phyloP scores from a whole-genome alignment of 352 stramenopile species.

The Elongisporangium anandrum region DNA sequence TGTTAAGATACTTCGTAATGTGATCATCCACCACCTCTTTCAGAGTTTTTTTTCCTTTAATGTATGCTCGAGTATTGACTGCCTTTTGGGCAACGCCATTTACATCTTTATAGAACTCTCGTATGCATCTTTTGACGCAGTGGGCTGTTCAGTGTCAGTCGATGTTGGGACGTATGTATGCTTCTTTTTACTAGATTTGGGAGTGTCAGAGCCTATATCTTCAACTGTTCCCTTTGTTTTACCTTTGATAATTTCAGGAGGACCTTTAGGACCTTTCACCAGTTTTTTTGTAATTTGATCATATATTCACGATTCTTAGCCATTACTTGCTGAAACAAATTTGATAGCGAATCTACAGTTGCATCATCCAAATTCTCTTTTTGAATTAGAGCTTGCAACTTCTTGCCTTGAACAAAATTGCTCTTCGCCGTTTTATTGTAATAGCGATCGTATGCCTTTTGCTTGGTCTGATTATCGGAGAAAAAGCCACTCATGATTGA shows the following conservation, averaged over 20 bases:
- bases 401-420: constrained; percentile 14
- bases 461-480: constrained; percentile 15
- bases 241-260: no score
- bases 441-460: constrained; percentile 19
- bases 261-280: no score
- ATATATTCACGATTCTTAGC: no score
- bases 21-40: constrained; percentile 13
- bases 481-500: constrained; percentile 15
- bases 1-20: constrained; percentile 11
- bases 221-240: no score
- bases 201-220: no score
- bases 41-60: constrained; percentile 16
- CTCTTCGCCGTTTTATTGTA: constrained; percentile 14
- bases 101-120: constrained; percentile 9
- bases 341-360: no score
- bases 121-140: constrained; percentile 5
- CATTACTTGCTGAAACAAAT: no score
- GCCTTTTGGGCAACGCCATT: constrained; percentile 13
- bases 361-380: constrained; percentile 7
- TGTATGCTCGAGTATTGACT: constrained; percentile 13
- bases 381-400: constrained; percentile 12
- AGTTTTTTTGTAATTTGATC: no score
- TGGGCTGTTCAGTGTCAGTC: constrained; percentile 8
- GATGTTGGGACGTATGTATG: no score
- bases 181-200: no score